A percentile compares a stretch with the other conserved stretches of the same genome.
Evolutionary conservation across 192 early-diverging fungal species (phyloP).

Genomic region (Backusella morwellensis): DNA sequence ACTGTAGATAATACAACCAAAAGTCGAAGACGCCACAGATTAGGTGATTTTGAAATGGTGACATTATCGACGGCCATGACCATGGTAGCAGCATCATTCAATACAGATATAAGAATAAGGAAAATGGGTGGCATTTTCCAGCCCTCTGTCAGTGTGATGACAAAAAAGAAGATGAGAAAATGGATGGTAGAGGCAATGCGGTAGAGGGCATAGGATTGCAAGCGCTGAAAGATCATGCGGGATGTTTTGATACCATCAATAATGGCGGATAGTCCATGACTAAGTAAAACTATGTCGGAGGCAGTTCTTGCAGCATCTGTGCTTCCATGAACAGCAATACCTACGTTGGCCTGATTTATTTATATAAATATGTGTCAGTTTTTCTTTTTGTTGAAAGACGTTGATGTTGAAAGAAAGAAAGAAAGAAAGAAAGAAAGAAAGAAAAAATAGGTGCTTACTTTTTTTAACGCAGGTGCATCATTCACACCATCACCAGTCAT

Average conservation of each 20-base stretch:
- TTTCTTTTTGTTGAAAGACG: background rate
- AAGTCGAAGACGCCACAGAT: slow-evolving; percentile 73
- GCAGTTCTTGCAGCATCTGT: slow-evolving; percentile 80
- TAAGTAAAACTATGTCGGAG: slow-evolving; percentile 72
- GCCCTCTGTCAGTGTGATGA: slow-evolving; percentile 60
- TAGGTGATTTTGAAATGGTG: slow-evolving; percentile 57
- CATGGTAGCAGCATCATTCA: slow-evolving; percentile 70
- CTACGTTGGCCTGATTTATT: slow-evolving; percentile 55
- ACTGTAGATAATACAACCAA: slow-evolving; percentile 64
- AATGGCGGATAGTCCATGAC: slow-evolving; percentile 66
- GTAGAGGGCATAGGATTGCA: slow-evolving; percentile 68
- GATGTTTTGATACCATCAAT: slow-evolving; percentile 71
- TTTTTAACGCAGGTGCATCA: slow-evolving; percentile 79
- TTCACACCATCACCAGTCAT: slow-evolving; percentile 88
- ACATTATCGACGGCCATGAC: slow-evolving; percentile 80
- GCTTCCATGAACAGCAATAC: slow-evolving; percentile 75
- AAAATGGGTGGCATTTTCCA: slow-evolving; percentile 64
- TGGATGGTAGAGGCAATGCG: slow-evolving; percentile 78
- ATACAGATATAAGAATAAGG: slow-evolving; percentile 66
- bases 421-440: background rate
- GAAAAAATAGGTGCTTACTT: slow-evolving; percentile 72
- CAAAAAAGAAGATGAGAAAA: slow-evolving; percentile 78
- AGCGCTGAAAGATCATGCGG: slow-evolving; percentile 72
- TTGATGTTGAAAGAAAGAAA: too few species aligned
- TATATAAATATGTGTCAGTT: background rate